phyloP scores from a whole-genome alignment of 208 protist genomes.

The Wallacemonas sp. region DNA sequence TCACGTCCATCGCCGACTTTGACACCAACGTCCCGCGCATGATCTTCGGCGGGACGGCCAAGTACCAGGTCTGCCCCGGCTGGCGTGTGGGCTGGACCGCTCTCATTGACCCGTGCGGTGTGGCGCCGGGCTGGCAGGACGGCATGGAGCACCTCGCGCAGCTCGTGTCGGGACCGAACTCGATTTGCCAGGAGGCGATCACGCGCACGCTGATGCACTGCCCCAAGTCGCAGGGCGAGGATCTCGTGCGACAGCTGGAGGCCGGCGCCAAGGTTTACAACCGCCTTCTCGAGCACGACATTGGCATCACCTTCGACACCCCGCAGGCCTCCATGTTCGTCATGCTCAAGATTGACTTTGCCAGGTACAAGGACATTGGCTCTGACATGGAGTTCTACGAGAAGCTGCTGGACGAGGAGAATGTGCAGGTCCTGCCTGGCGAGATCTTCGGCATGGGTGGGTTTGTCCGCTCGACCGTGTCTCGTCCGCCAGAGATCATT shows the following conservation, averaged over 20 bases:
- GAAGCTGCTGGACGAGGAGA: conserved; percentile 83
- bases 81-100: conserved; percentile 93
- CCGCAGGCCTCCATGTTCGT: conserved; percentile 90
- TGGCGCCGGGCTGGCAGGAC: conserved; percentile 30
- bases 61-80: conserved; percentile 92
- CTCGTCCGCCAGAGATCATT: conserved; percentile 67
- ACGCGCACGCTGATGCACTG: conserved; percentile 78
- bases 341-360: conserved; percentile 77
- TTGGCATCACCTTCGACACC: conserved; percentile 47
- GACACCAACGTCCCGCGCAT: conserved; percentile 83
- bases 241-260: conserved; percentile 52
- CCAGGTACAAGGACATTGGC: conserved; percentile 66
- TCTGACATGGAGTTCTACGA: conserved; percentile 87
- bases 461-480: conserved; percentile 87
- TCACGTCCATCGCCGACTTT: conserved; percentile 82
- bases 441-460: conserved; percentile 43
- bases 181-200: conserved; percentile 86
- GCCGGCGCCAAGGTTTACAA: conserved; percentile 40
- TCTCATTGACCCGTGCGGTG: conserved; percentile 65
- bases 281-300: conserved; percentile 39
- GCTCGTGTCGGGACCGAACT: conserved; percentile 90
- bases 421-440: conserved; percentile 91
- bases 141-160: conserved; percentile 59
- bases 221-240: conserved; percentile 43
- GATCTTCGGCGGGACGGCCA: conserved; percentile 90